Percentiles rank a stretch among this genome's conserved stretches.
Conservation (phyloP, 495 filamentous ascomycete species). For the Neurospora sp. region DNA sequence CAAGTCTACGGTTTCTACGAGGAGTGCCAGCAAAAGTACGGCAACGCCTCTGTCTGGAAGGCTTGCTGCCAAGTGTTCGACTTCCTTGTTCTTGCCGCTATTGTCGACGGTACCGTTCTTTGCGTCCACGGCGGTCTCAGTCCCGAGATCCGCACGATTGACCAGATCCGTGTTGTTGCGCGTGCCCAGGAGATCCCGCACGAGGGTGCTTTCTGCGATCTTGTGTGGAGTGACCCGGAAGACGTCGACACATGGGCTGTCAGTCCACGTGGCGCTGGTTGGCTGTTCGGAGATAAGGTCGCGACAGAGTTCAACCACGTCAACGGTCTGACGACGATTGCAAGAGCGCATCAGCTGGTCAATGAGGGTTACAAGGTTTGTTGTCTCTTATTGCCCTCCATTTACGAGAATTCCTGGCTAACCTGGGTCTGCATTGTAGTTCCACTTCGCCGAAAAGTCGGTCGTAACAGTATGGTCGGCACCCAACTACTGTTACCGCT, state of each 20-base stretch:
- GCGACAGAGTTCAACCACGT: conserved; percentile 99
- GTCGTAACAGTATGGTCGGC: conserved; percentile 99
- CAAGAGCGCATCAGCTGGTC: conserved; percentile 90
- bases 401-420: too few relatives aligned
- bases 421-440: conserved; percentile 38
- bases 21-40: conserved; percentile 95
- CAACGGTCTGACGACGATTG: conserved; percentile 89
- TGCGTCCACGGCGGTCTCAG: conserved; percentile 96
- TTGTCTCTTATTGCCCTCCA: not conserved
- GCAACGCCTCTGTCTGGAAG: conserved; percentile 98
- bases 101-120: conserved; percentile 91
- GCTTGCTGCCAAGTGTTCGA: conserved; percentile 98
- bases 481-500: conserved; percentile 98
- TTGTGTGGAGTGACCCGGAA: conserved; percentile 97
- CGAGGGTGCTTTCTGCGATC: conserved; percentile 94
- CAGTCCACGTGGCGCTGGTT: conserved; percentile 86
- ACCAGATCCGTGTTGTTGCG: conserved; percentile 95
- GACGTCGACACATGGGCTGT: conserved; percentile 98
- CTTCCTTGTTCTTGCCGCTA: conserved; percentile 90
- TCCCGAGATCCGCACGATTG: conserved; percentile 90
- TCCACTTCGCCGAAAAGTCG: conserved; percentile 88
- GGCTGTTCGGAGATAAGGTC: conserved; percentile 96
- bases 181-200: conserved; percentile 96
- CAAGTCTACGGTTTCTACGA: conserved; percentile 99
- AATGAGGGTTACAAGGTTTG: conserved; percentile 93